Conservation (phyloP, 2,329 filamentous ascomycete species). For the Penicillium nordicum region DNA sequence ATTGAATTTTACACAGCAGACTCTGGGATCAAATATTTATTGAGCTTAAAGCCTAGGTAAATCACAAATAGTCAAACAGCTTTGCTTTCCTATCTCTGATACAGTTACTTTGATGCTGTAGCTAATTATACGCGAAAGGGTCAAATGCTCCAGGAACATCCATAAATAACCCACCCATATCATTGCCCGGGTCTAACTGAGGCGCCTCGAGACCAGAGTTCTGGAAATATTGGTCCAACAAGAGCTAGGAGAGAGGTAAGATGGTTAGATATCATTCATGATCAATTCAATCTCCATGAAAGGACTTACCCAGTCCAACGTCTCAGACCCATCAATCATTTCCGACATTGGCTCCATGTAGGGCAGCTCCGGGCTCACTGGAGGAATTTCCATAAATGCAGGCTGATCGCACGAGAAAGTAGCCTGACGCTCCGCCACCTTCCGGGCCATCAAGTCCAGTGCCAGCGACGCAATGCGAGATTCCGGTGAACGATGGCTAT, state of each 20-base stretch:
- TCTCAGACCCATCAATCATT: constrained; percentile 20
- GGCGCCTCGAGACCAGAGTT: neutral
- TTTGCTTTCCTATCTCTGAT: neutral
- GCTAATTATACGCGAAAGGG: neutral
- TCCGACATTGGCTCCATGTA: constrained; percentile 19
- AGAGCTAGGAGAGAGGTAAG: neutral
- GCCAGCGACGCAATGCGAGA: constrained; percentile 13
- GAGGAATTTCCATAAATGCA: neutral
- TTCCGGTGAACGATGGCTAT: constrained; percentile 5
- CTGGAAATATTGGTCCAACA: constrained; percentile 13
- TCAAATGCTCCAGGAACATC: neutral
- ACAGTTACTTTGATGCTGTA: no score
- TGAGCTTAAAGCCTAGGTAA: neutral
- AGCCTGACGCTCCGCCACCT: constrained; percentile 8
- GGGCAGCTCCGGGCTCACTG: neutral
- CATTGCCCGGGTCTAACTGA: neutral
- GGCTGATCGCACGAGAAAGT: neutral
- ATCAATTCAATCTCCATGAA: neutral
- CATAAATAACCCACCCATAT: neutral
- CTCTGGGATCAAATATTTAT: neutral
- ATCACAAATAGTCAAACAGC: neutral
- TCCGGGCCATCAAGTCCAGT: constrained; percentile 18
- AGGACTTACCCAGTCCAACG: constrained; percentile 17
- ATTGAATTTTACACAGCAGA: neutral
- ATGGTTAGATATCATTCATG: neutral